Evolutionary conservation across 306 rosid genomes (phyloP).

Genomic region (Adenanthera pavonina): DNA sequence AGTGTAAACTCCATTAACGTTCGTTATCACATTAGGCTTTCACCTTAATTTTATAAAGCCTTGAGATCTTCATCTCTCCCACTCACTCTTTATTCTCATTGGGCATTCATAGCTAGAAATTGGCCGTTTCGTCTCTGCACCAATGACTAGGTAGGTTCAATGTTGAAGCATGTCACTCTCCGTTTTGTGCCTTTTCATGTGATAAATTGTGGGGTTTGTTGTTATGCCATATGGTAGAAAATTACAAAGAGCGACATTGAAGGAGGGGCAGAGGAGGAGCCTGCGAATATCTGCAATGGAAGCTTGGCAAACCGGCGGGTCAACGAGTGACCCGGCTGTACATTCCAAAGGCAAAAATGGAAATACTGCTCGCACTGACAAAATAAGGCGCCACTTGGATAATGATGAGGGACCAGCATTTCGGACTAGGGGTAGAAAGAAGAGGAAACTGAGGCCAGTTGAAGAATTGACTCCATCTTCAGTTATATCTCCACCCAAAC

Average conservation of each 20-base stretch:
- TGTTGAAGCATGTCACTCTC: neutral
- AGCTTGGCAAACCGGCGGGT: conserved; percentile 34
- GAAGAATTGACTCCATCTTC: conserved; percentile 37
- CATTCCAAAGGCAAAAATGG: neutral
- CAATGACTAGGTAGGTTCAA: conserved; percentile 55
- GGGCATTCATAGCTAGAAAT: neutral
- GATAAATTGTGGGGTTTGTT: conserved; percentile 24
- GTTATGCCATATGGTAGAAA: conserved; percentile 24
- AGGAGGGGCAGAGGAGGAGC: conserved; percentile 63
- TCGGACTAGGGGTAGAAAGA: conserved; percentile 51
- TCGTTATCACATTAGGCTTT: neutral
- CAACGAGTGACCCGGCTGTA: neutral
- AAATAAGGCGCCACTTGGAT: conserved; percentile 16
- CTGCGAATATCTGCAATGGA: conserved; percentile 55
- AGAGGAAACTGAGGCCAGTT: conserved; percentile 45
- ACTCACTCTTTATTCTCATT: neutral
- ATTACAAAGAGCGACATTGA: conserved; percentile 40
- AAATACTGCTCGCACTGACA: neutral
- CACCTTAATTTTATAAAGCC: conserved; percentile 21
- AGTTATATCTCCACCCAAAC: conserved; percentile 27
- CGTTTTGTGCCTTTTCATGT: neutral
- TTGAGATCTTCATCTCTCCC: neutral
- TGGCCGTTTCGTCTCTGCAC: neutral
- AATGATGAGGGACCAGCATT: conserved; percentile 49
- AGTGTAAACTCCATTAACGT: conserved; percentile 9